Evolutionary conservation across 164 flowering plant species (phyloP).

Genomic region (Nymphaea colorata): DNA sequence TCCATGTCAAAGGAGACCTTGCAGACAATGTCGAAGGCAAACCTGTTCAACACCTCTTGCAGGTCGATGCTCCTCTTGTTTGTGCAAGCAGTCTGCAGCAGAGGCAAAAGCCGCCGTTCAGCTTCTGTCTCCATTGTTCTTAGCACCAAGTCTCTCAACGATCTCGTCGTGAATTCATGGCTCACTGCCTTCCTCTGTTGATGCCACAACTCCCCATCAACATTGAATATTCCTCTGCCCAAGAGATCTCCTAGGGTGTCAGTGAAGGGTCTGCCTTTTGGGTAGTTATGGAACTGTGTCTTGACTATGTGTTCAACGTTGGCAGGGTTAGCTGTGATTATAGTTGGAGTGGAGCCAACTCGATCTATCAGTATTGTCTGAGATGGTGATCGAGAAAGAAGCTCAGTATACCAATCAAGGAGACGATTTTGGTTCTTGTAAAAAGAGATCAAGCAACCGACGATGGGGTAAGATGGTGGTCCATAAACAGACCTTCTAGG

Average conservation of each 20-base stretch:
- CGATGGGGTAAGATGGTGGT: slow-evolving; percentile 49
- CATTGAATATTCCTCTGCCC: slow-evolving; percentile 78
- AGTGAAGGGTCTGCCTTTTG: slow-evolving; percentile 74
- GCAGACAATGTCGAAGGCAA: slow-evolving; percentile 60
- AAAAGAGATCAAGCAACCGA: slow-evolving; percentile 59
- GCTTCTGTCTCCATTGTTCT: slow-evolving; percentile 36
- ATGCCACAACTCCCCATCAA: slow-evolving; percentile 69
- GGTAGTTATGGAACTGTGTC: slow-evolving; percentile 60
- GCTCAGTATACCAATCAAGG: slow-evolving; percentile 70
- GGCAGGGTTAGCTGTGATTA: slow-evolving; percentile 70
- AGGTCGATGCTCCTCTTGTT: slow-evolving; percentile 20
- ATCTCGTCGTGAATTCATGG: slow-evolving; percentile 51
- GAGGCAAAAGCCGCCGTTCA: slow-evolving; percentile 32
- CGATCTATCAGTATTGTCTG: slow-evolving; percentile 48
- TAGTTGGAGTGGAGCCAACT: slow-evolving; percentile 42
- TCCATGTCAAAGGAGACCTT: slow-evolving; percentile 54
- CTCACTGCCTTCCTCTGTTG: slow-evolving; percentile 61
- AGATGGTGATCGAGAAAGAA: slow-evolving; percentile 39
- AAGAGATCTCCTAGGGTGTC: slow-evolving; percentile 77
- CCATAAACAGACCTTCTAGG: slow-evolving; percentile 9
- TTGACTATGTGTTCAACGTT: slow-evolving; percentile 76
- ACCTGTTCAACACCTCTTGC: slow-evolving; percentile 41
- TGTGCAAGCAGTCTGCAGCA: slow-evolving; percentile 30
- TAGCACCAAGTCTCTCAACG: slow-evolving; percentile 34
- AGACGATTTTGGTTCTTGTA: slow-evolving; percentile 45